Evolutionary conservation across 1,284 basidiomycete genomes (phyloP), one percentile per base, ranked within the genome.

Genomic region (Trichosporon inkin): DNA sequence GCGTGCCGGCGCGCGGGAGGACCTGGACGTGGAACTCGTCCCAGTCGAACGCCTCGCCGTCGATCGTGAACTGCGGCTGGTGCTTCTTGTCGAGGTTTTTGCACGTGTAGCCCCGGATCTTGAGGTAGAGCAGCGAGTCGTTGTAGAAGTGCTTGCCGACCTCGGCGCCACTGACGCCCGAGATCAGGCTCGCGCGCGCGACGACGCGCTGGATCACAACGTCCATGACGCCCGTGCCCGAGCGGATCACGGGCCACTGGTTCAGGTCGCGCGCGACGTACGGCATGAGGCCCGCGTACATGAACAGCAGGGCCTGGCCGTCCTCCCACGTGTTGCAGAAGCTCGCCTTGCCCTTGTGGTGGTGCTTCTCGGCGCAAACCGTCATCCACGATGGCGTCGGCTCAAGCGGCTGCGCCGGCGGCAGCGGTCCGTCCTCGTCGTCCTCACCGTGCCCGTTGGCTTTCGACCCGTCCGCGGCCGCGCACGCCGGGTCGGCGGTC

Each of bases 21-120:
- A 90, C 86, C 74, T 96, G 90, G 6, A 96, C 88, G 68, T 92
- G 86, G 74, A 88, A 93, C 58, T 87, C 84, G 67, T 87, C 83
- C 68, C 90, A 90, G 1, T 88, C 87, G 69, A 86, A 88, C 14
- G 80, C 76, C 78, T 98, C 94, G 16, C 94, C 94, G 71, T 98
- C 94, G 38, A 80, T 71, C 11, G 76, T 73, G 47, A 75, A 68
- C 8, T 63, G 60, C 13, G 64, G 64, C 80, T 90, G 75, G 65
- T 80, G 78, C 2, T 85, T 86, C 35, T 83, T 81, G 19, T 78
- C 74, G 6, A 86, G 79, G 11, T 89, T 88, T 67, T 86, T 87
- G 28, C 89, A 81, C 24, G 86, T 84, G 71, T 89, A 90, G 2
- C 89, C 88, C 49, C 74, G 71, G 7, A 71, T 74, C 76, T 92